Evolutionary conservation across 805 yeast species (phyloP).

Genomic region (Zygotorulaspora sp.): DNA sequence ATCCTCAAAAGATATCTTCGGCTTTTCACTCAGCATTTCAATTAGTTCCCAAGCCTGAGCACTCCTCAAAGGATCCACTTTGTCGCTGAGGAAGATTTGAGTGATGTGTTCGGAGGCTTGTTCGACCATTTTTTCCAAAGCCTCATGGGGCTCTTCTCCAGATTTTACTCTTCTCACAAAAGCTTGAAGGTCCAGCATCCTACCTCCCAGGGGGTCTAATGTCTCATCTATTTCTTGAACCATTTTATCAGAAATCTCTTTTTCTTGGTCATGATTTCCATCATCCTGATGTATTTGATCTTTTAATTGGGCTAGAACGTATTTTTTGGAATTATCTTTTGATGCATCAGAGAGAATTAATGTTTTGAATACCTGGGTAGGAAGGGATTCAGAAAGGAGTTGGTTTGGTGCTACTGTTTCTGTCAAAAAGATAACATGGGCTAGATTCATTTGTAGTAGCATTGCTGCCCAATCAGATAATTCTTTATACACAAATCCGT

Average conservation of each 20-base stretch:
- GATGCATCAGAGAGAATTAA: slow-evolving; percentile 80
- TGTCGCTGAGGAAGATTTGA: slow-evolving; percentile 61
- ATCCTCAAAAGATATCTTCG: slow-evolving; percentile 46
- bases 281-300: slow-evolving; percentile 16
- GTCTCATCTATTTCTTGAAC: slow-evolving; percentile 46
- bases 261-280: slow-evolving; percentile 26
- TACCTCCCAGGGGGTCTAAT: slow-evolving; percentile 81
- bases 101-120: slow-evolving; percentile 87
- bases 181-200: slow-evolving; percentile 89
- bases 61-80: slow-evolving; percentile 51
- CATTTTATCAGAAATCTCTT: slow-evolving; percentile 18
- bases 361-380: slow-evolving; percentile 80
- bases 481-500: slow-evolving; percentile 64
- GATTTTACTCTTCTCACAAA: slow-evolving; percentile 81
- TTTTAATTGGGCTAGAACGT: slow-evolving; percentile 54
- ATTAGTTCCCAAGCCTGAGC: slow-evolving; percentile 89
- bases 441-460: slow-evolving; percentile 69
- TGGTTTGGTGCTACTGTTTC: slow-evolving; percentile 77
- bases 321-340: slow-evolving; percentile 59
- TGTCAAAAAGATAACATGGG: slow-evolving; percentile 85
- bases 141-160: slow-evolving; percentile 78
- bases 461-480: slow-evolving; percentile 87
- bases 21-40: slow-evolving; percentile 51
- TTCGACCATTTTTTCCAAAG: slow-evolving; percentile 70
- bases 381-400: slow-evolving; percentile 64